Evolutionary conservation across 108 stramenopile genomes (phyloP), one percentile per base, ranked within the genome.

Genomic region (Cyclotella distinguenda): DNA sequence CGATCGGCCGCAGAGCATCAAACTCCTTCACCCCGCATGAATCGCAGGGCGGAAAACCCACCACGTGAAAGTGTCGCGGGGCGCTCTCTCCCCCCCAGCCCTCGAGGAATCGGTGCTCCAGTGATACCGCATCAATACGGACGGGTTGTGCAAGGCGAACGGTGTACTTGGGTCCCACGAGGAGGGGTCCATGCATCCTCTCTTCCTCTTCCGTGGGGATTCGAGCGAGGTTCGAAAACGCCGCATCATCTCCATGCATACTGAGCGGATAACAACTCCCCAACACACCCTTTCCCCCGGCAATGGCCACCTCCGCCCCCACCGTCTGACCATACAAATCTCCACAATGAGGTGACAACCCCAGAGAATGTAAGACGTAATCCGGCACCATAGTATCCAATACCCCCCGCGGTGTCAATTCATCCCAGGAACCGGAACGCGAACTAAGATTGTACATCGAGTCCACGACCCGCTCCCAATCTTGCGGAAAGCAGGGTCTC

Each of bases 1-100:
- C 73, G 50, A 86, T 72, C 3, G 85, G 81, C 34, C 73, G 56
- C 9, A 44, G 23, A 2, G 62, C 40, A 54, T 92, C 86, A 66
- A 92, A 92, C 30, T 80, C 84, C 18, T 80, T 19, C 25, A 64
- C 60, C 23, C 32, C 33, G 46, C 83, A 84, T 28, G 50, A 58
- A 39, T 52, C 75, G 60, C 90, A 91, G 0, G 84, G 71, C 10
- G 88, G 86, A 63, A 84, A 89, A 1, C 82, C 91, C 68, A 85
- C 64, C 9, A 92, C 68, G 11, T 64, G 63, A 7, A 87, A 18
- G 15, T 57, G 47, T 54, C 81, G 84, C 4, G 91, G 91, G 2
- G 88, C 91, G 60, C 81, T 76, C 21, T 72, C 72, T 7, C 64
- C 57, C 23, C 68, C 66, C 35, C 15, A 66, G 18, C 10, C 28